Conservation (phyloP, 2,329 filamentous ascomycete genomes). For the Drechslerella dactyloides region DNA sequence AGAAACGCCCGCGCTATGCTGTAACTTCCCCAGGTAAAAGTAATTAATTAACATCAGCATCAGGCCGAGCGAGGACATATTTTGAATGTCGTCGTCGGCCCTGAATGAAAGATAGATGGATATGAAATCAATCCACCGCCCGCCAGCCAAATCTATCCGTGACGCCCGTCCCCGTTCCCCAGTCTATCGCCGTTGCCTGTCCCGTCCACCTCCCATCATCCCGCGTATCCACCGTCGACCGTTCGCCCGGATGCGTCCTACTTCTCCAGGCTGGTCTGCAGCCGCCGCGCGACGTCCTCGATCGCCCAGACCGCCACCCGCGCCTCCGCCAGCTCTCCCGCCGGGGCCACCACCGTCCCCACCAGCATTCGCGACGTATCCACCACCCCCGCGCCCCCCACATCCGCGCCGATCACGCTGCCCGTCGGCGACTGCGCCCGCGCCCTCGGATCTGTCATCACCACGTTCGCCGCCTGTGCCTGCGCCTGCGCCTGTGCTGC, state of each 20-base stretch:
- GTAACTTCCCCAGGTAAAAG: not conserved
- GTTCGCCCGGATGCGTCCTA: slow-evolving; percentile 1
- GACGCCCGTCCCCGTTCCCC: not conserved
- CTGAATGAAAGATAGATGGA: no score
- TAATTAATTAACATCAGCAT: not conserved
- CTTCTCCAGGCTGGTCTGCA: slow-evolving; percentile 43
- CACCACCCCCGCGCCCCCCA: slow-evolving; percentile 17
- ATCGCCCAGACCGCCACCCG: slow-evolving; percentile 55
- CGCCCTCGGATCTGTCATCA: slow-evolving; percentile 20
- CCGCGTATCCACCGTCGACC: no score
- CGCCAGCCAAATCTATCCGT: not conserved
- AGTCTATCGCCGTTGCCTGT: not conserved
- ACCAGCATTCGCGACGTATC: slow-evolving; percentile 53
- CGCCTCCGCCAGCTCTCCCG: slow-evolving; percentile 53
- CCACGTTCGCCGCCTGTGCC: slow-evolving; percentile 1
- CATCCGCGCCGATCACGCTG: slow-evolving; percentile 21
- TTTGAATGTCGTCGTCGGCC: not conserved
- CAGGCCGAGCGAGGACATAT: not conserved
- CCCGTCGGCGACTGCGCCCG: slow-evolving; percentile 19
- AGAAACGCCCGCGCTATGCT: slow-evolving; percentile 1
- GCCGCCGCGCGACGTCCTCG: slow-evolving; percentile 52
- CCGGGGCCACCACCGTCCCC: slow-evolving; percentile 53
- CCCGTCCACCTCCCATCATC: not conserved
- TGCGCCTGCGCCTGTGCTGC: slow-evolving; percentile 5
- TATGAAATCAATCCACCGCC: no score